phyloP scores from a whole-genome alignment of 208 protist genomes.

The Trypanosoma lewisi region DNA sequence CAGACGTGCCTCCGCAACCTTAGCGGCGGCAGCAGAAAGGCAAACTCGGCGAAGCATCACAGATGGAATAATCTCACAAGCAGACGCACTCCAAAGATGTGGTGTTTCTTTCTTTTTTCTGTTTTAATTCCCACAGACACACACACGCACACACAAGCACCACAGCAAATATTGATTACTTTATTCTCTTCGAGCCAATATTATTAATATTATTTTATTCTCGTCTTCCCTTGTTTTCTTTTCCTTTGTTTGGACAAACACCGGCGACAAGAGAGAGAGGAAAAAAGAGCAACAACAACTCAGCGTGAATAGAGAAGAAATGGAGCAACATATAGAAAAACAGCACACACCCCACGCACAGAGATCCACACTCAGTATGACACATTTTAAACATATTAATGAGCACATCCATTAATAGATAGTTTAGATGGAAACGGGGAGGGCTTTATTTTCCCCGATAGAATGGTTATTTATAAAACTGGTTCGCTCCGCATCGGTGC shows the following conservation, averaged over 20 bases:
- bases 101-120: not conserved
- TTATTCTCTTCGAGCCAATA: too few species aligned
- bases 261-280: too few species aligned
- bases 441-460: not conserved
- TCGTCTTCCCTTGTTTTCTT: too few species aligned
- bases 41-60: constrained; percentile 20
- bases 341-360: not conserved
- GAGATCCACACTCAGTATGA: not conserved
- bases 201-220: too few species aligned
- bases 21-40: not conserved
- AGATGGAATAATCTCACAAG: not conserved
- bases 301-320: too few species aligned
- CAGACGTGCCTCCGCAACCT: constrained; percentile 12
- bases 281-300: too few species aligned
- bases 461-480: constrained; percentile 33
- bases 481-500: constrained; percentile 47
- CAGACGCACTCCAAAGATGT: not conserved
- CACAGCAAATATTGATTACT: too few species aligned
- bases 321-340: not conserved
- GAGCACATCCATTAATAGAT: not conserved
- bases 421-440: constrained; percentile 28
- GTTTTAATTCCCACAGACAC: too few species aligned
- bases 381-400: not conserved
- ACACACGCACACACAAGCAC: too few species aligned
- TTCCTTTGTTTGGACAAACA: too few species aligned